Conservation (phyloP, 495 filamentous ascomycete species). For the Penicillium ochrochloron region DNA sequence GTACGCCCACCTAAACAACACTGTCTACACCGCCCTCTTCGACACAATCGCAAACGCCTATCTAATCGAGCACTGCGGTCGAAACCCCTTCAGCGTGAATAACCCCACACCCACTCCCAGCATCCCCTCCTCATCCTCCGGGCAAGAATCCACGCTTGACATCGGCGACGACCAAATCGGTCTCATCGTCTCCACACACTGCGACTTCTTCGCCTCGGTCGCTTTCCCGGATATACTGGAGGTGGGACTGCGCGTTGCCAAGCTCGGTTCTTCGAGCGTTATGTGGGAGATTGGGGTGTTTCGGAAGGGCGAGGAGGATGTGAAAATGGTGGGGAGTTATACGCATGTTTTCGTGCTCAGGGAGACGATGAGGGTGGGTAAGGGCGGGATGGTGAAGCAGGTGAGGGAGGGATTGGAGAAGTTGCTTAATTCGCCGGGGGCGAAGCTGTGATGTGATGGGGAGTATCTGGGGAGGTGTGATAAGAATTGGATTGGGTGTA, state of each 20-base stretch:
- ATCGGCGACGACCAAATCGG: constrained; percentile 31
- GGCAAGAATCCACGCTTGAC: constrained; percentile 18
- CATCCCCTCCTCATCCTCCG: neutral
- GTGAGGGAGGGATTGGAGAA: constrained; percentile 51
- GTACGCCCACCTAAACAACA: constrained; percentile 89
- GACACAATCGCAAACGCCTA: constrained; percentile 93
- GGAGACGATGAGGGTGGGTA: constrained; percentile 65
- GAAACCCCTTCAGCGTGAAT: constrained; percentile 65
- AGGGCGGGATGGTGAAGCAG: constrained; percentile 51
- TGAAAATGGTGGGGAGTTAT: constrained; percentile 85
- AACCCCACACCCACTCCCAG: constrained; percentile 28
- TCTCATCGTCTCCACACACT: constrained; percentile 80
- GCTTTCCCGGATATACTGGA: constrained; percentile 82
- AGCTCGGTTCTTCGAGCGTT: constrained; percentile 85
- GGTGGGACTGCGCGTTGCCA: constrained; percentile 79
- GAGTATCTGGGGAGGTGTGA: neutral
- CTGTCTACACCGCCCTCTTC: constrained; percentile 78
- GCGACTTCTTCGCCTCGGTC: constrained; percentile 84
- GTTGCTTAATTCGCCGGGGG: constrained; percentile 42
- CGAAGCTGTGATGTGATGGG: constrained; percentile 34
- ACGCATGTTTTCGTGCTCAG: constrained; percentile 88
- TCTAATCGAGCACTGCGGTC: constrained; percentile 77
- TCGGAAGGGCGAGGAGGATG: constrained; percentile 70
- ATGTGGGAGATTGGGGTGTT: constrained; percentile 92
- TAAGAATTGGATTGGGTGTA: neutral